Base-by-base conservation (phyloP, 2,329 filamentous ascomycete genomes). In the Lachnellula subtilissima region DNA sequence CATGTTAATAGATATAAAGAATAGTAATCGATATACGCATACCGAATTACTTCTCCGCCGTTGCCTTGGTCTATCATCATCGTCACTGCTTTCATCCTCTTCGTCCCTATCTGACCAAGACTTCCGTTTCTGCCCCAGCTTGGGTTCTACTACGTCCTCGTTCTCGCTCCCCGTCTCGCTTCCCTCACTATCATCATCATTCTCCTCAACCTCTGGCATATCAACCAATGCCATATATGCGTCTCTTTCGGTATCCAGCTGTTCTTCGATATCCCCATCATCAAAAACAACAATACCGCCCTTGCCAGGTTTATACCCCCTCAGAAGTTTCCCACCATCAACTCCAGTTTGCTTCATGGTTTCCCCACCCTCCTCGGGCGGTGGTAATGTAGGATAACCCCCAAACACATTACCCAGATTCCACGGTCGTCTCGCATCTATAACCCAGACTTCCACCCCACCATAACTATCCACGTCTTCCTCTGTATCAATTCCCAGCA, bases 281-380 rank as follows among this genome's bases (percentile, higher is more conserved):
- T 97, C 94, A 70, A 94, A 96, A 2, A 97, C 91, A 58, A 99
- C 83, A 43, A 99, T 88, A 0, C 94, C 94, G 17, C 93, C 93
- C 67, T 82, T 87, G 32, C 90, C 88, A 5, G 89, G 84, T 61
- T 83, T 86, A 70, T 95, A 97, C 0, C 79, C 75, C 14, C 83
- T 81, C 25, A 82, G 79, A 50, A 97, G 82, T 55, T 84, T 84
- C 1, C 92, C 93, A 46, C 84, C 84, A 19, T 83, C 80, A 3
- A 96, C 84, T 8, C 92, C 91, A 11, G 73, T 68, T 6, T 83
- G 82, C 60, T 66, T 67, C 48, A 68, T 57, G 52, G 69, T 64
- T 14, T 61, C 69, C 37, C 75, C 70, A 22, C 43, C 79, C 70
- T 65, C 76, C 72, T 58, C 77, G 75, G 43, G 71, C 75, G n/a